Evolutionary conservation across 306 rosid species (phyloP).

Genomic region (Cucurbita ficifolia): DNA sequence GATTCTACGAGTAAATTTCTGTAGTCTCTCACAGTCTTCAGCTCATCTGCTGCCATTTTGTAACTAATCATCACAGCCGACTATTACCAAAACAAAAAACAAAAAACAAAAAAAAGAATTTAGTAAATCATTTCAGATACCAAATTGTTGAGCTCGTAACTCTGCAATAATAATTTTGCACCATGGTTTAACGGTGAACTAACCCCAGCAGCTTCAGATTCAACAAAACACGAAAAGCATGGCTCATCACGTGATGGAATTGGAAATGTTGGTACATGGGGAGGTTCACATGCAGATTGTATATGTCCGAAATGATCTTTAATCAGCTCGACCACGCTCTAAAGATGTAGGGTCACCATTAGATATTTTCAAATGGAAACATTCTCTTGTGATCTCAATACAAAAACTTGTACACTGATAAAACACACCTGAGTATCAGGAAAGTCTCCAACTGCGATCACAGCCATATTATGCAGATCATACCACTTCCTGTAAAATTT

Average conservation of each 20-base stretch:
- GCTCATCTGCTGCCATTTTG: slow-evolving; percentile 59
- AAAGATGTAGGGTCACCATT: background rate
- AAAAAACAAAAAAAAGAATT: slow-evolving; percentile 13
- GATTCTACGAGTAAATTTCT: slow-evolving; percentile 77
- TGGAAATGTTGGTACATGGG: slow-evolving; percentile 42
- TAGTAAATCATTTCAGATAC: background rate
- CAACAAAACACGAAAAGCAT: slow-evolving; percentile 75
- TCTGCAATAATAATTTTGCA: background rate
- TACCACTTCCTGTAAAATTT: slow-evolving; percentile 79
- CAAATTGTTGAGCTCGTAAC: background rate
- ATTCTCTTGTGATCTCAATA: slow-evolving; percentile 3
- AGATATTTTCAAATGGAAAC: slow-evolving; percentile 10
- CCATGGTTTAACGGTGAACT: slow-evolving; percentile 27
- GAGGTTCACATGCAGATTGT: slow-evolving; percentile 50
- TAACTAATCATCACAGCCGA: slow-evolving; percentile 96
- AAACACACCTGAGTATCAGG: slow-evolving; percentile 65
- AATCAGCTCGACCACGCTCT: slow-evolving; percentile 79
- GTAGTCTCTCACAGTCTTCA: slow-evolving; percentile 81
- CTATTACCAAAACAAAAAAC: slow-evolving; percentile 24
- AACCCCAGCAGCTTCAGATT: slow-evolving; percentile 98
- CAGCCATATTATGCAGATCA: slow-evolving; percentile 86
- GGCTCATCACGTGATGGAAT: slow-evolving; percentile 83
- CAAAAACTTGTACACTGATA: slow-evolving; percentile 10
- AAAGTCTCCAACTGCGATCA: slow-evolving; percentile 92
- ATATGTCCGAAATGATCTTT: slow-evolving; percentile 67